These are phyloP conservation scores for Microcyclospora tardicrescens DNA, from an alignment of 2,329 filamentous ascomycete genomes.

Conservation along the genomic window DNA sequence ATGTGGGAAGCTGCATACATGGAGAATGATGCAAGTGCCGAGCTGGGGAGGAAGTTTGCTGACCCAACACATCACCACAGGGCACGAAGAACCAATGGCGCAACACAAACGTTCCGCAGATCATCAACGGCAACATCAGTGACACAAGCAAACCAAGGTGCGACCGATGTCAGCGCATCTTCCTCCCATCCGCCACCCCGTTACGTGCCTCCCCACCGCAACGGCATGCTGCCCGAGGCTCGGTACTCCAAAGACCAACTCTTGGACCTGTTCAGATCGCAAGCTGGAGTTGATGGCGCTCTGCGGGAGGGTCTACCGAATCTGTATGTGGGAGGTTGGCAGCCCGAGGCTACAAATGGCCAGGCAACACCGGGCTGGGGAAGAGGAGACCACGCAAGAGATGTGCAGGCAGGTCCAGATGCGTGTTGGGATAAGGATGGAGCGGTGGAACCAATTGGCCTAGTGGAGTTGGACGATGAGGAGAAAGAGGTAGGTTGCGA, in stretches of 20 bases:
- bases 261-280: slow-evolving; percentile 55
- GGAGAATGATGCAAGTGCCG: slow-evolving; percentile 4
- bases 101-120: slow-evolving; percentile 54
- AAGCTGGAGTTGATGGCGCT: slow-evolving; percentile 44
- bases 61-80: slow-evolving; percentile 23
- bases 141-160: slow-evolving; percentile 23
- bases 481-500: slow-evolving; percentile 44
- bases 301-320: slow-evolving; percentile 51
- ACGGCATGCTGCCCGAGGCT: slow-evolving; percentile 40
- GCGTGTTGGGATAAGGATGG: slow-evolving; percentile 78
- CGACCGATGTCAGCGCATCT: slow-evolving; percentile 20
- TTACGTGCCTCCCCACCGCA: slow-evolving; percentile 53
- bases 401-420: slow-evolving; percentile 66
- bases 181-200: slow-evolving; percentile 21
- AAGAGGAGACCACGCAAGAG: slow-evolving; percentile 58
- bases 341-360: slow-evolving; percentile 59
- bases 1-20: slow-evolving; percentile 1
- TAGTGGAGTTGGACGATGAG: slow-evolving; percentile 58
- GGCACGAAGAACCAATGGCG: slow-evolving; percentile 52
- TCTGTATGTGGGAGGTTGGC: slow-evolving; percentile 66
- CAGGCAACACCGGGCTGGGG: slow-evolving; percentile 52
- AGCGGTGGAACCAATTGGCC: slow-evolving; percentile 54
- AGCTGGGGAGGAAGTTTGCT: slow-evolving; percentile 4
- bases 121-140: slow-evolving; percentile 45
- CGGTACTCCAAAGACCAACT: slow-evolving; percentile 72